Conservation (phyloP, 2,329 filamentous ascomycete species). For the Sarocladium kiliense region DNA sequence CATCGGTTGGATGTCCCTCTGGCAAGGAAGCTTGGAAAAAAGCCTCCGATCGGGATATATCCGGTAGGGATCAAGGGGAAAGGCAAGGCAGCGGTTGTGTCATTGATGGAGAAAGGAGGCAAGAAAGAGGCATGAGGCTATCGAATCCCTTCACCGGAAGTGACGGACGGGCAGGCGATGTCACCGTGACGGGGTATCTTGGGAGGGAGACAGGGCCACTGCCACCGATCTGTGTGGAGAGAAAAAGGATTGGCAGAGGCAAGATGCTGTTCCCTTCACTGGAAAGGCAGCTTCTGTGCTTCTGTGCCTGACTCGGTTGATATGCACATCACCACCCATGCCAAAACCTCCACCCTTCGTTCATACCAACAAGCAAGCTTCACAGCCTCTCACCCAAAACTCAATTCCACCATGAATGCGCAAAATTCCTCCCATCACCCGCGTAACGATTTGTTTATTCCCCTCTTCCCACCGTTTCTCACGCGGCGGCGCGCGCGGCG, state of each 20-base stretch:
- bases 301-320: too few relatives aligned
- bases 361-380: neutral
- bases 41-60: neutral
- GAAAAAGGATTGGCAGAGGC: neutral
- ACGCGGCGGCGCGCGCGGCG: neutral
- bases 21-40: neutral
- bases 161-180: conserved; percentile 2
- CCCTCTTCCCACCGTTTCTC: neutral
- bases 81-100: neutral
- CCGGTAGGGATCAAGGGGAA: neutral
- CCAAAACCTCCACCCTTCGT: too few relatives aligned
- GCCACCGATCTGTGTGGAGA: neutral
- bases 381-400: neutral
- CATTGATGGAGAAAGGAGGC: neutral
- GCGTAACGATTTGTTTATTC: neutral
- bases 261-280: too few relatives aligned
- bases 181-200: conserved; percentile 1
- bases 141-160: neutral
- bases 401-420: too few relatives aligned
- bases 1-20: neutral
- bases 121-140: neutral
- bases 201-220: neutral
- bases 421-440: neutral
- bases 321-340: neutral
- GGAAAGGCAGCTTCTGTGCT: too few relatives aligned